Evolutionary conservation across 345 rosid genomes (phyloP), one percentile per base, ranked within the genome.

Genomic region (Syzygium oleosum): DNA sequence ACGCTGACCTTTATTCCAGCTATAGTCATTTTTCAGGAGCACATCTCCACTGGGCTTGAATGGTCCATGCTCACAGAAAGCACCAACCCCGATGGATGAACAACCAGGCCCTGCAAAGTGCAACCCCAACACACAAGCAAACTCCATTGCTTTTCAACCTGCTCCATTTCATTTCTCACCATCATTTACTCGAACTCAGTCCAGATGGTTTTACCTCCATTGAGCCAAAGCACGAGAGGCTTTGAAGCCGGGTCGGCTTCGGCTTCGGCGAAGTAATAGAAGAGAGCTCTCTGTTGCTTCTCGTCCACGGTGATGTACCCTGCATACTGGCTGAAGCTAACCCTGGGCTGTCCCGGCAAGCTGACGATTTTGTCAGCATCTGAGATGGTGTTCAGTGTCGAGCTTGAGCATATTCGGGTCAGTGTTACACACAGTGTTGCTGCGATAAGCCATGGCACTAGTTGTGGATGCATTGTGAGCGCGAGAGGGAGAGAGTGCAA

Each of bases 151-250:
- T 56, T 51, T 56, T 51, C 56, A 38, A 9, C 34, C 23, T 14
- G 56, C 54, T 17, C 41, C 43, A 29, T 59, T 11, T 59, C 68
- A 59, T 59, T 59, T 59, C 68, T 27, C 31, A 5, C 16, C 68
- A 27, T 27, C 68, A 59, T n/a, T 56, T 12, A 2, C 65, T 59
- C 31, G 31, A 59, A 27, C 12, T 27, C 16, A 59, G 68, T n/a
- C 6, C 68, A 59, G 68, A 43, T 59, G 31, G 34, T 49, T 23
- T 34, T 87, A 91, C 94, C 93, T 91, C 93, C 93, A 55, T 89
- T 90, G 22, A 93, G 86, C 94, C 94, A 91, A n/a, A 91, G 93
- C 65, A 91, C 93, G 13, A 92, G 93, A 61, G 94, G 93, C 89
- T 91, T 91, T 6, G 92, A 91, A 85, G 86, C 59, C 23, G 92